Conservation (phyloP, 371 early-diverging fungal genomes). For the Rhizomucor miehei region DNA sequence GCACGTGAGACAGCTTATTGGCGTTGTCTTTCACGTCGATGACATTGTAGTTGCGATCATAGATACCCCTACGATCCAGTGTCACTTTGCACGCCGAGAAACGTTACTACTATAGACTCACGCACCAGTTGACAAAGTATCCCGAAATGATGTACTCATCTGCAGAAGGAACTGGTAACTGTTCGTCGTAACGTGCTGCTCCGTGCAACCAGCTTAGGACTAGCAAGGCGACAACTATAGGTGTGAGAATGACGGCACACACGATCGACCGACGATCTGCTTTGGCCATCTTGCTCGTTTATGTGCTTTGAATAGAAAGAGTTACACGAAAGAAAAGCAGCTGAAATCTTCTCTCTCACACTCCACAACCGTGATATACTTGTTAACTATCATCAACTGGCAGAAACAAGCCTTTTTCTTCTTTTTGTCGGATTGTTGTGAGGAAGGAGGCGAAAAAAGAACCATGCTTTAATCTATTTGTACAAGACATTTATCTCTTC, state of each 20-base stretch:
- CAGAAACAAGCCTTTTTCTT: neutral
- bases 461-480: neutral
- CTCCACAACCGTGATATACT: neutral
- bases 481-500: too few species aligned
- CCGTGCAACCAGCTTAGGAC: constrained; percentile 32
- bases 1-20: constrained; percentile 69
- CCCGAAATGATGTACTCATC: constrained; percentile 31
- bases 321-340: neutral
- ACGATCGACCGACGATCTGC: constrained; percentile 11
- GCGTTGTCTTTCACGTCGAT: constrained; percentile 49
- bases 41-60: constrained; percentile 63
- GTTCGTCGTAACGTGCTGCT: constrained; percentile 5
- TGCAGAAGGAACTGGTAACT: constrained; percentile 4
- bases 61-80: constrained; percentile 62
- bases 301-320: too few species aligned
- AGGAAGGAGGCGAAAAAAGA: neutral
- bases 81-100: neutral
- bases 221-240: constrained; percentile 23
- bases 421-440: neutral
- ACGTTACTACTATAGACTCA: neutral
- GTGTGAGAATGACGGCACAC: constrained; percentile 19
- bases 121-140: constrained; percentile 37
- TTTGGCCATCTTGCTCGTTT: neutral
- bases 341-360: neutral
- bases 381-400: neutral